Conservation (phyloP, 352 stramenopile genomes). For the Globisporangium nagaii region DNA sequence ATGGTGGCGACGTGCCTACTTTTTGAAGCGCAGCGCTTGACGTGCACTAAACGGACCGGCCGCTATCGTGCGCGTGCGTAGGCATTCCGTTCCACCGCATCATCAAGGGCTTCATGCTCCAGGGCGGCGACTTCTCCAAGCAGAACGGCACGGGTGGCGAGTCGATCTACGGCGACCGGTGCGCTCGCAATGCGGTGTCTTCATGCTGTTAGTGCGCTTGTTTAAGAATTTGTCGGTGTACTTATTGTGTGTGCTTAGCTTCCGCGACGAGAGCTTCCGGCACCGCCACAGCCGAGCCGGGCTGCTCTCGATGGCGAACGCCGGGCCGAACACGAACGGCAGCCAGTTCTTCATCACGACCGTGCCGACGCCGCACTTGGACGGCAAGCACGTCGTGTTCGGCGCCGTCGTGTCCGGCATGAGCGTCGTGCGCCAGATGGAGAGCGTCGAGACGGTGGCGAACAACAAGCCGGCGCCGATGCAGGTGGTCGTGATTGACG, state of each 20-base stretch:
- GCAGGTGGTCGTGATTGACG: slow-evolving; percentile 89
- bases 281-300: slow-evolving; percentile 91
- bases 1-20: too few relatives aligned
- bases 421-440: slow-evolving; percentile 86
- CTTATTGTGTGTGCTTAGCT: slow-evolving; percentile 30
- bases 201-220: background rate
- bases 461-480: slow-evolving; percentile 79
- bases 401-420: slow-evolving; percentile 88
- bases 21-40: too few relatives aligned
- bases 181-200: background rate
- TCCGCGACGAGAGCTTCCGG: slow-evolving; percentile 94
- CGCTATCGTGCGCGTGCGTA: slow-evolving; percentile 13
- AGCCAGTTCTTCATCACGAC: slow-evolving; percentile 87
- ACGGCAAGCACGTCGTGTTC: slow-evolving; percentile 99
- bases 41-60: too few relatives aligned
- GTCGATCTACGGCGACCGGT: slow-evolving; percentile 73
- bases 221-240: background rate
- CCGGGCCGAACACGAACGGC: slow-evolving; percentile 69
- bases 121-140: slow-evolving; percentile 75
- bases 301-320: slow-evolving; percentile 95
- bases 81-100: slow-evolving; percentile 76
- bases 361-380: slow-evolving; percentile 91
- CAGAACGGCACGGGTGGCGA: slow-evolving; percentile 79
- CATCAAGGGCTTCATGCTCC: slow-evolving; percentile 86
- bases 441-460: slow-evolving; percentile 76